These are phyloP conservation scores for Diaporthe sp. DNA, from an alignment of 2,329 filamentous ascomycete genomes.

Conservation along the genomic window DNA sequence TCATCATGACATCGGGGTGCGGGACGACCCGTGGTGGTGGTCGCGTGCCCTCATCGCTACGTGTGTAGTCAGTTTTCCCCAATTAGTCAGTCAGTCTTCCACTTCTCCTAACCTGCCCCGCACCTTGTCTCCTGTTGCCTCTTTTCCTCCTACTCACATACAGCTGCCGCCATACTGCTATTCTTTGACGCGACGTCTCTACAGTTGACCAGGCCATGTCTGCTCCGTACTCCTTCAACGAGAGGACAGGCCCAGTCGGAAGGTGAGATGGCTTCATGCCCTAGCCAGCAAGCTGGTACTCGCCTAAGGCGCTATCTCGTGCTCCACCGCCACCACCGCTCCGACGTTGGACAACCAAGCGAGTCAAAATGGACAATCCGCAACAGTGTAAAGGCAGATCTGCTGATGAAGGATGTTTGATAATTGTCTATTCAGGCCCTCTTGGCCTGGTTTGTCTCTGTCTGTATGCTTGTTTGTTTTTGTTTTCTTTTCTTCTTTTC, in stretches of 20 bases:
- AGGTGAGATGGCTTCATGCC: neutral
- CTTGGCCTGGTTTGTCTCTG: neutral
- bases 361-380: neutral
- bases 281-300: neutral
- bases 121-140: neutral
- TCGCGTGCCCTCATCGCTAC: neutral
- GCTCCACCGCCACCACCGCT: slow-evolving; percentile 1
- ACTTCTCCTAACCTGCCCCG: neutral
- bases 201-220: neutral
- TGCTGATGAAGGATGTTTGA: slow-evolving; percentile 8
- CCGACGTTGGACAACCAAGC: neutral
- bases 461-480: neutral
- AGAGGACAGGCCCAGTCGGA: neutral
- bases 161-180: neutral
- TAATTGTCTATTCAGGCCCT: slow-evolving; percentile 17
- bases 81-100: neutral
- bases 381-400: neutral
- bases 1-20: neutral
- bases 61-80: too few species aligned
- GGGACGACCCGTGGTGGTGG: neutral
- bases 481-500: neutral
- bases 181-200: neutral
- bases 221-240: too few species aligned
- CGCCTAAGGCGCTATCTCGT: neutral
- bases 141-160: neutral